Evolutionary conservation across 2,329 filamentous ascomycete species (phyloP).

Genomic region (Aschersonia sp.): DNA sequence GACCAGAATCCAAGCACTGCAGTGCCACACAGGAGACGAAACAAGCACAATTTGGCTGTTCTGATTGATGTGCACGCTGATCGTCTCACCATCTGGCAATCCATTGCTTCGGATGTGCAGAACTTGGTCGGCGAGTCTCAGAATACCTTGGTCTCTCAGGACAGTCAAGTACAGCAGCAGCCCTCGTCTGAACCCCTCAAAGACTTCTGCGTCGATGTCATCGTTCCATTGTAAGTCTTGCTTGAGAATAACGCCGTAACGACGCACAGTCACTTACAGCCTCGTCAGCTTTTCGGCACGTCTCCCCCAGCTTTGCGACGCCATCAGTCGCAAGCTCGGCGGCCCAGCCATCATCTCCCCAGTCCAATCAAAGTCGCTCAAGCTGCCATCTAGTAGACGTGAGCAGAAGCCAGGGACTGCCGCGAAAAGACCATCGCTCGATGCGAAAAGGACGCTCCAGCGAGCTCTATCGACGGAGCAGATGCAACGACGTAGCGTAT

Average conservation of each 20-base stretch:
- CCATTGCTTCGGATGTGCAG: slow-evolving; percentile 48
- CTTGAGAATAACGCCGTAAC: too few species aligned
- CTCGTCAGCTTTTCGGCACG: slow-evolving; percentile 52
- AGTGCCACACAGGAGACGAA: slow-evolving; percentile 35
- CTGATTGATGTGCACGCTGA: slow-evolving; percentile 63
- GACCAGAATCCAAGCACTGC: slow-evolving; percentile 13
- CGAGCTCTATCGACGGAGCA: slow-evolving; percentile 48
- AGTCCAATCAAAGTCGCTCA: slow-evolving; percentile 33
- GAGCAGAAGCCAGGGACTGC: slow-evolving; percentile 37
- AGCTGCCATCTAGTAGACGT: slow-evolving; percentile 24
- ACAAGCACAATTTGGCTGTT: slow-evolving; percentile 47
- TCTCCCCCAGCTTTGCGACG: slow-evolving; percentile 55
- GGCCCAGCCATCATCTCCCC: slow-evolving; percentile 49
- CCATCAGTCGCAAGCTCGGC: slow-evolving; percentile 62
- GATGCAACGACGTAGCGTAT: slow-evolving; percentile 36
- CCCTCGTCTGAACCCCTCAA: slow-evolving; percentile 47
- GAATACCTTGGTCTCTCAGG: slow-evolving; percentile 13
- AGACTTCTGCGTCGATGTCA: slow-evolving; percentile 68
- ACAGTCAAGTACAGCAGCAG: slow-evolving; percentile 23
- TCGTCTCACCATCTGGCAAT: slow-evolving; percentile 73
- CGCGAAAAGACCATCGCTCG: slow-evolving; percentile 31
- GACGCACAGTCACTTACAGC: slow-evolving; percentile 17
- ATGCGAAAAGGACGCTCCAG: slow-evolving; percentile 38
- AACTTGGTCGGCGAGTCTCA: slow-evolving; percentile 35
- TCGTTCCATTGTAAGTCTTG: slow-evolving; percentile 56